A percentile compares a stretch with the other conserved stretches of the same genome.
Conservation (phyloP, 192 early-diverging fungal species). For the Ambispora gerdemannii region DNA sequence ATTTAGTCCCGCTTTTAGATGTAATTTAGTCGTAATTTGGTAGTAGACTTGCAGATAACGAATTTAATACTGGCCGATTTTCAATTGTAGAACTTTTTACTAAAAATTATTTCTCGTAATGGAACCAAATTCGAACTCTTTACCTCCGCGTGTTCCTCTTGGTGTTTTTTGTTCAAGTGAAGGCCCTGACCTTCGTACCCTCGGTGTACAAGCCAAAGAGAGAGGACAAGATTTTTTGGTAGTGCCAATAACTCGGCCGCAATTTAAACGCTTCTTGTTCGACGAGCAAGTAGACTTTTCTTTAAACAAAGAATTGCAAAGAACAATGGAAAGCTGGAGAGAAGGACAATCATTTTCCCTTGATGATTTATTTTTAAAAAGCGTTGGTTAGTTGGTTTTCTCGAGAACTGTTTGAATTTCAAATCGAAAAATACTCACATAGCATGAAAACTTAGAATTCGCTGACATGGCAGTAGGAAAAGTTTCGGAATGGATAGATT, state of each 20-base stretch:
- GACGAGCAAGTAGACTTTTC: conserved; percentile 1
- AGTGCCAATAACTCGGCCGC: conserved; percentile 40
- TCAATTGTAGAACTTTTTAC: no score
- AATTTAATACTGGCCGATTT: no score
- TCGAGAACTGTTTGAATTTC: not conserved
- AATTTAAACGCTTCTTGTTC: conserved; percentile 41
- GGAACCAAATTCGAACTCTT: no score
- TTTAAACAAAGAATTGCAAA: conserved; percentile 6
- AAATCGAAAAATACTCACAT: not conserved
- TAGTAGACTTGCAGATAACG: no score
- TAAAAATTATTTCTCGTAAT: no score
- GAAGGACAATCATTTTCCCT: conserved; percentile 34
- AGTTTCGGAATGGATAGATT: conserved; percentile 52
- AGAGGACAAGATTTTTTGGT: conserved; percentile 46
- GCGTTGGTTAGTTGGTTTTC: conserved; percentile 31
- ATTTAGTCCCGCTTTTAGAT: no score
- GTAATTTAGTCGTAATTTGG: no score
- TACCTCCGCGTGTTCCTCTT: conserved; percentile 2
- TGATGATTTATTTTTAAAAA: conserved; percentile 42
- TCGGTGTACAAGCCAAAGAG: conserved; percentile 30
- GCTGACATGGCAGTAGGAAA: conserved; percentile 43
- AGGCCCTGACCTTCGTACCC: not conserved
- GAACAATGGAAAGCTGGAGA: conserved; percentile 37
- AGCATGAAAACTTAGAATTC: conserved; percentile 30
- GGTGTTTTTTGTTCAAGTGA: not conserved